Conservation (phyloP, 1,284 basidiomycete genomes). For the Spongiforma sp. region DNA sequence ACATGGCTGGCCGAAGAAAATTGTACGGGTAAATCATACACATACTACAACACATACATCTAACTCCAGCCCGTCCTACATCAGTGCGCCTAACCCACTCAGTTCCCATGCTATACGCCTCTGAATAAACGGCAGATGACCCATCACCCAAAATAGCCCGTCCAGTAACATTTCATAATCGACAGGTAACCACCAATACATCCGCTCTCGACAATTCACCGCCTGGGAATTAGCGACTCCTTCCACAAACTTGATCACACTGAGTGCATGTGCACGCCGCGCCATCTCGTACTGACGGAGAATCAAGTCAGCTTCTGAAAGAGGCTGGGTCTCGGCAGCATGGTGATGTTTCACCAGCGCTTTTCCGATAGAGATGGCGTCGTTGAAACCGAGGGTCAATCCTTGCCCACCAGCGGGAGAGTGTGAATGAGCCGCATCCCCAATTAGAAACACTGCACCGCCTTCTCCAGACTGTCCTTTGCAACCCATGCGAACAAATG, state of each 20-base stretch:
- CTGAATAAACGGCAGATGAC: constrained; percentile 17
- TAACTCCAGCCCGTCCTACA: no score
- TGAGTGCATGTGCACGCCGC: constrained; percentile 28
- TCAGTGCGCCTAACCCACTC: constrained; percentile 35
- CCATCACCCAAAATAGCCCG: constrained; percentile 26
- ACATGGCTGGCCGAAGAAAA: no score
- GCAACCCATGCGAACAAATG: constrained; percentile 21
- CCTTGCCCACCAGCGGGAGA: constrained; percentile 53
- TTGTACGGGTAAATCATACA: no score
- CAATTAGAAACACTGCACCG: constrained; percentile 40
- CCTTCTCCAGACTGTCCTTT: constrained; percentile 10
- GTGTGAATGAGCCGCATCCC: constrained; percentile 53
- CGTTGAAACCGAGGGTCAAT: constrained; percentile 47
- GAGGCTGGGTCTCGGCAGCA: background rate
- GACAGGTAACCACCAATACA: constrained; percentile 32
- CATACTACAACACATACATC: no score
- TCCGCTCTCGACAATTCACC: constrained; percentile 1
- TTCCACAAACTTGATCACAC: constrained; percentile 32
- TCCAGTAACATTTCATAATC: constrained; percentile 14
- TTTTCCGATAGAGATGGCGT: background rate
- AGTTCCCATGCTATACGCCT: constrained; percentile 29
- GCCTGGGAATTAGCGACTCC: constrained; percentile 19
- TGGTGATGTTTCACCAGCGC: background rate
- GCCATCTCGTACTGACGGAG: constrained; percentile 20
- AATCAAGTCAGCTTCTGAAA: constrained; percentile 22